phyloP scores from a whole-genome alignment of 2,329 filamentous ascomycete genomes.

The Penicillium corylophilum region DNA sequence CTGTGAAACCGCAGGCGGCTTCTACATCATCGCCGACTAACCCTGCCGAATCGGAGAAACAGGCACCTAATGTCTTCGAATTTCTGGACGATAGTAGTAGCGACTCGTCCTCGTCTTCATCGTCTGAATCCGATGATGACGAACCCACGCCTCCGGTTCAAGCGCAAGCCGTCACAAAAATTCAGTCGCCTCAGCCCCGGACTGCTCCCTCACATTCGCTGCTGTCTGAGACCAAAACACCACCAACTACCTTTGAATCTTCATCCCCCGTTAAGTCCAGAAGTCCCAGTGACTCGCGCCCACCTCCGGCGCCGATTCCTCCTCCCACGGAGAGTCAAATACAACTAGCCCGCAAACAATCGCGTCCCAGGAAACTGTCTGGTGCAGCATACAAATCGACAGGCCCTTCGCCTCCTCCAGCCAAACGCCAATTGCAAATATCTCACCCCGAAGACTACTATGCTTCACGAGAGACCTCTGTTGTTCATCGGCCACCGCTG shows the following conservation, averaged over 20 bases:
- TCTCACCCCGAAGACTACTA: constrained; percentile 37
- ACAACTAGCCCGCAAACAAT: constrained; percentile 27
- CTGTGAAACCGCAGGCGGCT: constrained; percentile 18
- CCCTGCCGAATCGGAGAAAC: constrained; percentile 17
- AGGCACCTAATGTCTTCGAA: constrained; percentile 40
- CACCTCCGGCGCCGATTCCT: constrained; percentile 28
- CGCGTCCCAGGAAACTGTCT: constrained; percentile 20
- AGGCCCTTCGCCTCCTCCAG: constrained; percentile 21
- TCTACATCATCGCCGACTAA: constrained; percentile 9
- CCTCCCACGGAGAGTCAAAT: constrained; percentile 27
- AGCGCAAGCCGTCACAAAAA: constrained; percentile 14
- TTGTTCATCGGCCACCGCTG: constrained; percentile 23
- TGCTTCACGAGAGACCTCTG: constrained; percentile 18
- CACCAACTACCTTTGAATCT: constrained; percentile 7
- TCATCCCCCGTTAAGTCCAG: constrained; percentile 5
- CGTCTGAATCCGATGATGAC: constrained; percentile 19
- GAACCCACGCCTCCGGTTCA: constrained; percentile 3
- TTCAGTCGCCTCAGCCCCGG: constrained; percentile 23
- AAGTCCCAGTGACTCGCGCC: constrained; percentile 22
- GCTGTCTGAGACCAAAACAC: not conserved
- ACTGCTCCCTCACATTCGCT: constrained; percentile 15
- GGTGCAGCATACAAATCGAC: not conserved
- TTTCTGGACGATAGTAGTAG: constrained; percentile 31
- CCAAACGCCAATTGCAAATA: constrained; percentile 32
- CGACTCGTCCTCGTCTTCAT: constrained; percentile 21